Evolutionary conservation across 2,329 filamentous ascomycete species (phyloP).

Genomic region (Cryphonectria japonica): DNA sequence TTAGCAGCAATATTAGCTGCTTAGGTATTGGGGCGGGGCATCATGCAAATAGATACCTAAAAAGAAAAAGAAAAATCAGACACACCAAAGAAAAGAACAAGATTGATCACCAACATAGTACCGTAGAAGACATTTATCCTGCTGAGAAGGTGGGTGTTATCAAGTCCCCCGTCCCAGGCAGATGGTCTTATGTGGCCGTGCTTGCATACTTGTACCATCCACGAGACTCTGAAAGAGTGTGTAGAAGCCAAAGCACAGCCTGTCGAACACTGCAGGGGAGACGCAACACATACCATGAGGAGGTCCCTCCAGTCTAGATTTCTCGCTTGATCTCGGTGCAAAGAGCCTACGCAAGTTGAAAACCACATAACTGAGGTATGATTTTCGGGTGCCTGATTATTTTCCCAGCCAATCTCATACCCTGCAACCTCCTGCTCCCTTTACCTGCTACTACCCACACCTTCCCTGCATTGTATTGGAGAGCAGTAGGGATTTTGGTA

Average conservation of each 20-base stretch:
- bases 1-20: background rate
- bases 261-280: background rate
- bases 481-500: constrained; percentile 9
- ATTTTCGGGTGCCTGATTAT: background rate
- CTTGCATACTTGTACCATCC: too few relatives aligned
- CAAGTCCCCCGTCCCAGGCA: background rate
- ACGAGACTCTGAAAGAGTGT: too few relatives aligned
- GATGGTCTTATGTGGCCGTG: background rate
- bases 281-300: too few relatives aligned
- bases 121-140: background rate
- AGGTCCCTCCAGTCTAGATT: too few relatives aligned
- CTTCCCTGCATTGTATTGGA: background rate
- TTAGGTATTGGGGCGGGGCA: background rate
- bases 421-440: background rate
- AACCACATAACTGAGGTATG: background rate
- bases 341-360: background rate
- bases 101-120: background rate
- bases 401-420: background rate
- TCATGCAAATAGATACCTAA: background rate
- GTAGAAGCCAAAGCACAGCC: too few relatives aligned
- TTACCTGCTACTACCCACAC: background rate
- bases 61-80: background rate
- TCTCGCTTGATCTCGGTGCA: background rate
- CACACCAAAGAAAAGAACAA: background rate
- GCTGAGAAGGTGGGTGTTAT: background rate